Evolutionary conservation across 352 stramenopile species (phyloP), one percentile per base, ranked within the genome.

Genomic region (Globisporangium uncinulatum): DNA sequence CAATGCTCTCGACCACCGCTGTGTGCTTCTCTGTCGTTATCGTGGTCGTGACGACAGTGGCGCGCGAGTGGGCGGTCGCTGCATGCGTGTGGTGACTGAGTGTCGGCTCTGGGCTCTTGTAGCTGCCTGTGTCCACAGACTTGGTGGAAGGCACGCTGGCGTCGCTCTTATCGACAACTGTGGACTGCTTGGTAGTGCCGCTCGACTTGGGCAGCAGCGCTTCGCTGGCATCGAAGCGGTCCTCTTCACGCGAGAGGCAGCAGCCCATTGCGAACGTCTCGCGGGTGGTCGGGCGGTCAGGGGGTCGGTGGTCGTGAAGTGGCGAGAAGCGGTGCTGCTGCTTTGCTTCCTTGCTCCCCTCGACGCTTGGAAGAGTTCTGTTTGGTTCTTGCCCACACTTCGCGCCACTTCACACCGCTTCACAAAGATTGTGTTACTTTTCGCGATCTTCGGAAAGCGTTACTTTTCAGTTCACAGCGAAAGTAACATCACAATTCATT

Each of bases 161-260:
- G 8, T 54, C 55, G 15, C 56, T 61, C 42, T 74, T 81, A 4
- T 9, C 17, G 49, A 14, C 15, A 9, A 21, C 31, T 5, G 20
- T 1, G 6, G 54, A 51, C 17, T 44, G 75, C 69, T 65, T 50
- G 62, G 66, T 54, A 59, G 74, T 75, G 63, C 44, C 61, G 61
- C 73, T 84, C 54, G 72, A 56, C 63, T 81, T 89, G 57, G 72
- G 65, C 56, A 89, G 66, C 51, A 89, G 69, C 54, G 71, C 65
- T 43, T 79, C 70, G 34, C 51, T 74, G 49, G 68, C 70, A 41
- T 86, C 75, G 54, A 86, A 85, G 53, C 61, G 73, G 46, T 89
- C 79, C 44, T 89, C 79, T 48, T 89, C 79, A 59, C 64, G 69
- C 45, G 79, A 89, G 57, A 70, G 71, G 49, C 79, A 89, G 63